Evolutionary conservation across 805 yeast species (phyloP).

Genomic region (Candida maesae): DNA sequence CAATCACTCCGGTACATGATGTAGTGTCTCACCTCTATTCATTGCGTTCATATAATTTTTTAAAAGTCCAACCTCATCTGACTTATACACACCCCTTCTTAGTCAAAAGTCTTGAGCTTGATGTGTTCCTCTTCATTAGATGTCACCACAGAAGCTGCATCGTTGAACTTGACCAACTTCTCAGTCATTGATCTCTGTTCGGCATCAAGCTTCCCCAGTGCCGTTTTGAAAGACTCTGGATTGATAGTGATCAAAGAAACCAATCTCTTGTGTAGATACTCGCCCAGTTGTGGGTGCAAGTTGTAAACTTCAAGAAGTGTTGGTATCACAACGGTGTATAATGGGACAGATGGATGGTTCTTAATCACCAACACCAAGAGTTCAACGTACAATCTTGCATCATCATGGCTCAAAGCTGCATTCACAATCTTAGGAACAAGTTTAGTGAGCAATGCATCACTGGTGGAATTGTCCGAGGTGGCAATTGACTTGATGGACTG

Average conservation of each 20-base stretch:
- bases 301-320: constrained; percentile 31
- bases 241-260: constrained; percentile 42
- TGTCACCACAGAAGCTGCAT: constrained; percentile 17
- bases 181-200: constrained; percentile 41
- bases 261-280: constrained; percentile 45
- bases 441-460: constrained; percentile 37
- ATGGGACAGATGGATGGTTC: constrained; percentile 14
- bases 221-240: constrained; percentile 45
- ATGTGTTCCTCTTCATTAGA: constrained; percentile 36
- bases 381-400: constrained; percentile 31
- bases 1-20: too few species aligned
- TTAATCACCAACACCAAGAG: constrained; percentile 20
- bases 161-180: constrained; percentile 37
- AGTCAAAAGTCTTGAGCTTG: constrained; percentile 47
- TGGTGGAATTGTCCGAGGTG: constrained; percentile 26
- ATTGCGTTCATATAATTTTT: not conserved
- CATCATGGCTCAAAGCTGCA: constrained; percentile 23
- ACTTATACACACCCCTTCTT: too few species aligned
- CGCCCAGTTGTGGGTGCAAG: constrained; percentile 24
- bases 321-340: constrained; percentile 35
- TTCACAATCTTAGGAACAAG: constrained; percentile 44
- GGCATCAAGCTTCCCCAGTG: constrained; percentile 37
- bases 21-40: too few species aligned
- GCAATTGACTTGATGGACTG: constrained; percentile 64
- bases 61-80: too few species aligned